Base-by-base conservation (phyloP, 352 stramenopile species). In the Phytophthora chlamydospora region DNA sequence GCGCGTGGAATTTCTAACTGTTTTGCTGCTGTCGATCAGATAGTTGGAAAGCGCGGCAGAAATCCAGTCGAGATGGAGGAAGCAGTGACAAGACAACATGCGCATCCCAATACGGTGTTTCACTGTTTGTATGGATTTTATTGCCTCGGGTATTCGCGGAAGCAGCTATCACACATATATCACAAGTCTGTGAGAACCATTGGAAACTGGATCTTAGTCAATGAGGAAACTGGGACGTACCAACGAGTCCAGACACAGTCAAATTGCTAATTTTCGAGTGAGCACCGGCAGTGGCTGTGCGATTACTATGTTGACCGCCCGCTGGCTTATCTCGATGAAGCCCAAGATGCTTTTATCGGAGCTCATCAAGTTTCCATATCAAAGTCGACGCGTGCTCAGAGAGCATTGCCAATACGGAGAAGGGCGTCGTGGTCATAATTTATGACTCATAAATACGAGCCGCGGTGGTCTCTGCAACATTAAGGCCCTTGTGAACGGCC, bases 131-230 rank as follows among this genome's bases (percentile, higher is more conserved):
- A 46, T n/a, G 40, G 40, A 31, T 46, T 46, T n/a, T 33, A 14
- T n/a, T 46, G 40, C 21, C 19, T 46, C 21, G 40, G 17, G 5
- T 33, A 33, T 32, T 33, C 43, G 9, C 27, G 6, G 21, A 49
- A 36, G 12, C 6, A 49, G 6, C 42, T 24, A 10, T 21, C 41
- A 17, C 41, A 21, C 7, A 48, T 48, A 1, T 48, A 48, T 17
- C 41, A 35, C 7, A 48, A 48, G 41, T 49, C 24, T 19, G 12
- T 9, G 31, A 49, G 17, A 24, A 49, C 24, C 6, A 38, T 49
- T 36, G 42, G 42, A 11, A 49, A 49, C 27, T 36, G 42, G 42
- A 49, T 49, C 27, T 35, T 35, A 8, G 27, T 49, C 42, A 35
- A 49, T 24, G 24, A 49, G 27, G 31, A 13, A 7, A 49, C 42